Conservation (phyloP, 2,329 filamentous ascomycete species). For the Diaporthe vaccinii region DNA sequence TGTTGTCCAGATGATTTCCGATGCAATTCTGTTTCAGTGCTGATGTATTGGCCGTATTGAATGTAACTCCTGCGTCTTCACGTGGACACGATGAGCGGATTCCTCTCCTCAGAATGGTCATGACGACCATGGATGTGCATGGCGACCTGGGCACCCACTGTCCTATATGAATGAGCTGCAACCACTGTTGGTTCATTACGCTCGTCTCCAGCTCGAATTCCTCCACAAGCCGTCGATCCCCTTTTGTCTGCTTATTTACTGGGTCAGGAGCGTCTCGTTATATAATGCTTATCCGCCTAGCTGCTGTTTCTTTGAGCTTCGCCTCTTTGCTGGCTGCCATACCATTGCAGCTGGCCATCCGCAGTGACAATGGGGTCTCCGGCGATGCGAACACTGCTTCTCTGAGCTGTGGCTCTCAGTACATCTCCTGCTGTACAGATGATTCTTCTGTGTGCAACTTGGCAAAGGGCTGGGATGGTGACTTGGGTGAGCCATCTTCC, state of each 20-base stretch:
- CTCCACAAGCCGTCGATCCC: too few relatives aligned
- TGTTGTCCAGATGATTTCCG: background rate
- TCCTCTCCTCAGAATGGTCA: background rate
- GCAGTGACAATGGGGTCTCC: slow-evolving; percentile 9
- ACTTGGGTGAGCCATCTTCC: background rate
- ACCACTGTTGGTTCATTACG: background rate
- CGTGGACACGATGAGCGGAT: background rate
- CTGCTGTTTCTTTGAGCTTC: background rate
- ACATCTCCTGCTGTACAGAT: slow-evolving; percentile 12
- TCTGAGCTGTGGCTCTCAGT: slow-evolving; percentile 22
- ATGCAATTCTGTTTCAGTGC: background rate
- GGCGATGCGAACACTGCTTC: slow-evolving; percentile 6
- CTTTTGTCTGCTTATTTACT: background rate
- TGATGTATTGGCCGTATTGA: background rate
- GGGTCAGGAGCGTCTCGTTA: background rate
- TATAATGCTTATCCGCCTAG: background rate
- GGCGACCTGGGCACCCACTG: background rate
- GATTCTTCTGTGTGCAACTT: slow-evolving; percentile 17
- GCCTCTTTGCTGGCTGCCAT: background rate
- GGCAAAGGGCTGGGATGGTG: background rate
- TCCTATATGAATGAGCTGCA: slow-evolving; percentile 9
- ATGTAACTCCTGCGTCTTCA: background rate
- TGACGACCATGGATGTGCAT: background rate
- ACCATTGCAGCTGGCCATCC: background rate
- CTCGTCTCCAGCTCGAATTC: background rate